phyloP scores from a whole-genome alignment of 164 flowering plant genomes.

The Tinospora cordifolia region DNA sequence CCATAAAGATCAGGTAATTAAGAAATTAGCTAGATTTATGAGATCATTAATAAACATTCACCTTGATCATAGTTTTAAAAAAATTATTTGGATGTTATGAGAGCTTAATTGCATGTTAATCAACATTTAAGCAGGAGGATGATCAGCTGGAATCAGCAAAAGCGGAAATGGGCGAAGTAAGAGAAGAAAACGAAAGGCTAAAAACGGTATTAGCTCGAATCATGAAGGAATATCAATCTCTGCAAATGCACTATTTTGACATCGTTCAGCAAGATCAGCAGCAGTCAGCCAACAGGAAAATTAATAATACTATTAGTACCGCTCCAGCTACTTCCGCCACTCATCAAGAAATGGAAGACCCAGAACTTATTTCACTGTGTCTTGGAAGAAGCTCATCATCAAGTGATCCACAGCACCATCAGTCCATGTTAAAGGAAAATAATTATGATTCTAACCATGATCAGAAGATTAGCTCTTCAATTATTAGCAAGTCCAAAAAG shows the following conservation, averaged over 20 bases:
- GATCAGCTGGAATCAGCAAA: conserved; percentile 49
- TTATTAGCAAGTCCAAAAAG: conserved; percentile 15
- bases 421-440: background rate
- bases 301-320: conserved; percentile 8
- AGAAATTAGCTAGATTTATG: background rate
- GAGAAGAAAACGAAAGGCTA: conserved; percentile 64
- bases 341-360: conserved; percentile 35
- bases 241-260: conserved; percentile 40
- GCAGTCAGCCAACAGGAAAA: conserved; percentile 14
- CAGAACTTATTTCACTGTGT: conserved; percentile 56
- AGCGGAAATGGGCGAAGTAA: conserved; percentile 61
- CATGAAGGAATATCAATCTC: conserved; percentile 52
- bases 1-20: conserved; percentile 14
- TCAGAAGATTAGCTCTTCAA: conserved; percentile 23
- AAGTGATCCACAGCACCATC: conserved; percentile 5
- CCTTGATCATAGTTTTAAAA: background rate
- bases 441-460: background rate
- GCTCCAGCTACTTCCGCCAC: background rate
- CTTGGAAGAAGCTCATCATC: conserved; percentile 47
- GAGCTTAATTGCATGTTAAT: no score
- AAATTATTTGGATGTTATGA: no score
- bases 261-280: conserved; percentile 29
- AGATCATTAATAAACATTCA: background rate
- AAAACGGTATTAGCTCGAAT: conserved; percentile 40
- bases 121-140: conserved; percentile 16